These are phyloP conservation scores for Umbelopsis vinacea DNA, from an alignment of 192 early-diverging fungal species.

Conservation along the genomic window DNA sequence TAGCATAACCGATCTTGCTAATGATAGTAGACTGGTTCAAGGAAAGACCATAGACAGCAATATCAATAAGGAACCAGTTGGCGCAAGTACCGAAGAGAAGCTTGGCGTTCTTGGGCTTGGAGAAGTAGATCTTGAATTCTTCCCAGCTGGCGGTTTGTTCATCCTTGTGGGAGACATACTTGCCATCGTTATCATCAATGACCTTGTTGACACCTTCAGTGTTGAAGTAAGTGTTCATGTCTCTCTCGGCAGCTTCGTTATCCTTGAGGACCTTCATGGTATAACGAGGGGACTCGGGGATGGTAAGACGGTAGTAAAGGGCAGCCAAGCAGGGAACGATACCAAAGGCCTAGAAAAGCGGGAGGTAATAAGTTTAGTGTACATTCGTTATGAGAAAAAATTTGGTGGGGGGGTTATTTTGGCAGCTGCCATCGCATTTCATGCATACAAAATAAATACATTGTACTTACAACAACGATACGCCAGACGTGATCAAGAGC, in stretches of 20 bases:
- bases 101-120: slow-evolving; percentile 71
- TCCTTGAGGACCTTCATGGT: slow-evolving; percentile 49
- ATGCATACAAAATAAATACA: too few species aligned
- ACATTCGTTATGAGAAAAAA: neutral
- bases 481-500: slow-evolving; percentile 89
- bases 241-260: slow-evolving; percentile 32
- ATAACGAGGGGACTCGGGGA: slow-evolving; percentile 91
- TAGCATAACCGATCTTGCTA: slow-evolving; percentile 63
- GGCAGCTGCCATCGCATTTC: too few species aligned
- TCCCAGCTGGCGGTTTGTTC: slow-evolving; percentile 22
- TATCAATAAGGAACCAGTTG: slow-evolving; percentile 70
- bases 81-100: slow-evolving; percentile 69
- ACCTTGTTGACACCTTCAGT: slow-evolving; percentile 21
- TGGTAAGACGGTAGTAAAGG: slow-evolving; percentile 84
- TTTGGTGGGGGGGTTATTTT: too few species aligned
- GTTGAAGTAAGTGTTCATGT: slow-evolving; percentile 35
- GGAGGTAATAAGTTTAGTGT: neutral
- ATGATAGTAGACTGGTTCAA: slow-evolving; percentile 61
- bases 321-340: slow-evolving; percentile 79
- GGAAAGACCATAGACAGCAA: slow-evolving; percentile 52
- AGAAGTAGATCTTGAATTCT: slow-evolving; percentile 65
- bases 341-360: slow-evolving; percentile 57
- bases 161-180: neutral
- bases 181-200: neutral
- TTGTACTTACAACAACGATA: slow-evolving; percentile 59